These are phyloP conservation scores for Trebouxia gelatinosa DNA, from an alignment of 163 green algal species.

Conservation along the genomic window DNA sequence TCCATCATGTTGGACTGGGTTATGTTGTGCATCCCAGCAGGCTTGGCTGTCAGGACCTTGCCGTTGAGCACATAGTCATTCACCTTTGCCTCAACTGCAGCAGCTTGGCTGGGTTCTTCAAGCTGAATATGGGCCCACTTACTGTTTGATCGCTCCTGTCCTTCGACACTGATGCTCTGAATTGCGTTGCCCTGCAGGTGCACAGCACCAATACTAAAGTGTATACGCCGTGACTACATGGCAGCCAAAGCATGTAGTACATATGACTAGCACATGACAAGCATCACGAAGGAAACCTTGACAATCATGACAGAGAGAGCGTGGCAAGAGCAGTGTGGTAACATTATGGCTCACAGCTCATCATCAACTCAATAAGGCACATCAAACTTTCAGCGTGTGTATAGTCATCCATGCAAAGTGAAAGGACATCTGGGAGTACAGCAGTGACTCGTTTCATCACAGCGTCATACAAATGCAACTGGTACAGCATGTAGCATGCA, in stretches of 20 bases:
- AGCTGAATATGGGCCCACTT: neutral
- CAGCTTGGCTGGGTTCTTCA: neutral
- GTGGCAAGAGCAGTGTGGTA: no score
- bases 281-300: no score
- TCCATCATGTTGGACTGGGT: conserved; percentile 10
- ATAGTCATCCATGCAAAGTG: neutral
- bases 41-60: neutral
- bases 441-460: neutral
- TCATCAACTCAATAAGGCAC: neutral
- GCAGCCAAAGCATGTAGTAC: no score
- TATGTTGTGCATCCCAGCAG: neutral
- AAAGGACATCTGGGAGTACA: neutral
- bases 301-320: no score
- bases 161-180: neutral
- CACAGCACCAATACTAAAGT: neutral
- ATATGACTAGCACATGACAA: no score
- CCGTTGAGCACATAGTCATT: neutral
- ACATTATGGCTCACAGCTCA: neutral
- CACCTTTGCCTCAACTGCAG: neutral
- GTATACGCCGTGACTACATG: neutral
- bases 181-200: neutral
- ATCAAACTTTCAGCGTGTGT: no score
- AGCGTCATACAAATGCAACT: no score
- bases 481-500: neutral
- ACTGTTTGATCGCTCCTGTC: neutral